Percentiles rank a stretch among this genome's conserved stretches.
Evolutionary conservation across 352 stramenopile species (phyloP).

Genomic region (Phytopythium vexans): DNA sequence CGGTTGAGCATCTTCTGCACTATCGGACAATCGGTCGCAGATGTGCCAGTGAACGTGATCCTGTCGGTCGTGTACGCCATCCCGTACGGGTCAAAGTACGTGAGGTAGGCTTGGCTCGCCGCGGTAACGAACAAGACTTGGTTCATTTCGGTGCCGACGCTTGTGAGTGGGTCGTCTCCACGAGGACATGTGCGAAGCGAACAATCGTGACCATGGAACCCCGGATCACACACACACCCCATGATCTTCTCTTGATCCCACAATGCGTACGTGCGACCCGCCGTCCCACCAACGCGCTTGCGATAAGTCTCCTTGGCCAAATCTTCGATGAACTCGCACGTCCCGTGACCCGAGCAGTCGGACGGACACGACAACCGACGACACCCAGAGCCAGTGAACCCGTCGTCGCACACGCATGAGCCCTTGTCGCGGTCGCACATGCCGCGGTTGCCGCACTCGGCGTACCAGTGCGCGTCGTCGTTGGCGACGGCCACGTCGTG

Average conservation of each 20-base stretch:
- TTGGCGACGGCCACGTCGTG: constrained; percentile 39
- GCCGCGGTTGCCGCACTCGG: constrained; percentile 64
- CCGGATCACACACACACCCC: constrained; percentile 73
- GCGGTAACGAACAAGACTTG: constrained; percentile 28
- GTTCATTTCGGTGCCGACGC: constrained; percentile 47
- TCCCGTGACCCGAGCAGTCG: constrained; percentile 47
- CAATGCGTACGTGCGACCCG: constrained; percentile 35
- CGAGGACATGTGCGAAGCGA: constrained; percentile 46
- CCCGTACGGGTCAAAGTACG: constrained; percentile 73
- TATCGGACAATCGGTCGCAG: constrained; percentile 16
- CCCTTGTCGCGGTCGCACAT: constrained; percentile 69
- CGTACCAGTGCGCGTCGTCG: constrained; percentile 48
- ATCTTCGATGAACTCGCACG: constrained; percentile 74
- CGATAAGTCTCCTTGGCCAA: constrained; percentile 40
- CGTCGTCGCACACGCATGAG: constrained; percentile 76
- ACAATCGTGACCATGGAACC: constrained; percentile 55
- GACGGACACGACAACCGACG: constrained; percentile 52
- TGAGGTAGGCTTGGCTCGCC: constrained; percentile 31
- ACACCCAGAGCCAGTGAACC: constrained; percentile 74
- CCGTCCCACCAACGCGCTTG: constrained; percentile 33
- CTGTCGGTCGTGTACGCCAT: constrained; percentile 54
- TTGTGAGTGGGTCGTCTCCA: constrained; percentile 66
- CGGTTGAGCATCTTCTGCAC: constrained; percentile 40
- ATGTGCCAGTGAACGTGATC: constrained; percentile 19
- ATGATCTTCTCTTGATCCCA: constrained; percentile 85